Base-by-base conservation (phyloP, 2,329 filamentous ascomycete species). In the Trichoderma sp. region DNA sequence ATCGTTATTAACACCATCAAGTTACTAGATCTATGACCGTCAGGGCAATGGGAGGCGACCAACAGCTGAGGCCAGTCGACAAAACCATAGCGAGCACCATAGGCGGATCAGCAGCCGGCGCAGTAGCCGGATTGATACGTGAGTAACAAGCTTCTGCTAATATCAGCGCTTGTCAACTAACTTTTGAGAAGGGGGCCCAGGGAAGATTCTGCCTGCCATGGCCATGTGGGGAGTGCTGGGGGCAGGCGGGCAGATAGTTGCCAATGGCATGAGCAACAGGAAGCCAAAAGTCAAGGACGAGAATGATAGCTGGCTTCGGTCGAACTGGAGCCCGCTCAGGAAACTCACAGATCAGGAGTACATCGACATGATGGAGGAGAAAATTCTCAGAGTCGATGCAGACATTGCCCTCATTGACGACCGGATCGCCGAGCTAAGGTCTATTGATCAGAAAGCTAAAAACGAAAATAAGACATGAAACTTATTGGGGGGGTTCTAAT, bases 351-450 rank as follows among this genome's bases (percentile, higher is more conserved):
- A 96, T 75, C 86, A 91, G 30, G 90, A 96, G 76, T 96, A 96
- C 77, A 87, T 88, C 72, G 82, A 86, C 1, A 89, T 94, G 82
- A 84, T 96, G 77, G 84, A 86, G 34, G 92, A 95, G 79, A 93
- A 91, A 81, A 82, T 94, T 53, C 79, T 95, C 30, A 86, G 85
- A 73, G 82, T 95, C 3, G 91, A 96, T 74, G 92, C 89, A 1
- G 92, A 95, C 73, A 94, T 96, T 80, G 90, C 92, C 0, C 80
- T 96, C 6, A 85, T 95, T 43, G 92, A 96, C 76, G 93, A 95
- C 69, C 90, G 89, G 77, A 93, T 96, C 75, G 86, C 78, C 1
- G 80, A 81, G 58, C 67, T 85, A 2, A 70, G 11, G 4, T 3
- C 57, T 28, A 21, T 24, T 74, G 76, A 69, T 71, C 72, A 26